Evolutionary conservation across 2,329 filamentous ascomycete species (phyloP), one percentile per base, ranked within the genome.

Genomic region (Aspergillus quadrilineatus): DNA sequence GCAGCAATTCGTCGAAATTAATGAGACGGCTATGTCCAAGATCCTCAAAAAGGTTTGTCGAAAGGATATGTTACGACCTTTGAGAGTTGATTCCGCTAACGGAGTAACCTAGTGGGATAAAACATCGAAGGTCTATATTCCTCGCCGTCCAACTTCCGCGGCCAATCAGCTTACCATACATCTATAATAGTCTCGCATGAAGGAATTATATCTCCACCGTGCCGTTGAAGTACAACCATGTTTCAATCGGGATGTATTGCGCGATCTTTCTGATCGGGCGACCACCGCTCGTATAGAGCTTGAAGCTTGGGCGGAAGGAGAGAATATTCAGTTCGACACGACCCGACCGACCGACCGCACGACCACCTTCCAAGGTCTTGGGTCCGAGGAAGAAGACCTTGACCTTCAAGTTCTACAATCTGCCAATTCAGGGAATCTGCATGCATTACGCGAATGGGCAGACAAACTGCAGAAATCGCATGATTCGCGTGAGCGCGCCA

Each of bases 161-260:
- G 47, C 58, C 67, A 57, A 68, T 76, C 75, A 66, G 77, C 15
- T 15, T 15, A 30, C 30, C 52, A 41, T 39, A 22, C 22, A 22
- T 22, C 22, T 22, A 22, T 56, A 43, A 34, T 72, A 87, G 82
- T 97, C 93, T 50, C 93, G 93, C 74, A 97, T 94, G 58, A 99
- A 99, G 75, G 94, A 97, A 77, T 84, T 97, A 41, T 99, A 97
- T 71, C 86, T 99, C 36, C 95, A 95, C 8, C 85, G 94, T 58
- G 94, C 94, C 7, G 93, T 99, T 60, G 94, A 99, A 74, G 92
- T 97, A 6, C 94, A 97, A 69, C 94, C 94, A 6, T 97, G 95
- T 74, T 99, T 97, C 82, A 97, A 99, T 74, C 88, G 93, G 45
- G 90, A 95, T 63, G 92, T 97, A 65, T 96, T 99, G 69, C 96